Conservation (phyloP, 164 flowering plant species). For the Kalanchoe fedtschenkoi region DNA sequence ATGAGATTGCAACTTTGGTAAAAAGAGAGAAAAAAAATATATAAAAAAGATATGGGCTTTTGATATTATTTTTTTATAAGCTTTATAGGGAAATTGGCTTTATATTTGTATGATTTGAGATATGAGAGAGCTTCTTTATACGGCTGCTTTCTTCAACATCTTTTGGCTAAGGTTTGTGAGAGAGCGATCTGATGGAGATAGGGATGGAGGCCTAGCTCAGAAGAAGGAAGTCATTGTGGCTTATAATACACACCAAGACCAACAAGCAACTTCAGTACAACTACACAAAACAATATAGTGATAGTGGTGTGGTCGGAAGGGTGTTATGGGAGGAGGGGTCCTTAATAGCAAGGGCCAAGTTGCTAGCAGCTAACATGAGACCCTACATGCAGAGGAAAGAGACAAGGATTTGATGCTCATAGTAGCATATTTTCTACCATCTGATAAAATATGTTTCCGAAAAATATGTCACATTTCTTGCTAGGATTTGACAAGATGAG, state of each 20-base stretch:
- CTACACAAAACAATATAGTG: not conserved
- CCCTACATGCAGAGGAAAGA: slow-evolving; percentile 1
- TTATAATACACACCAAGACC: slow-evolving; percentile 2
- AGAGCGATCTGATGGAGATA: slow-evolving; percentile 3
- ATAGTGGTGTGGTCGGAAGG: no score
- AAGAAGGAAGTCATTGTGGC: not conserved
- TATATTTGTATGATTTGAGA: not conserved
- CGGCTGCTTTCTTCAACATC: not conserved
- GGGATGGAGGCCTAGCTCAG: not conserved
- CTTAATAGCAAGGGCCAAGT: not conserved
- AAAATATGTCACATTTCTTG: slow-evolving; percentile 1
- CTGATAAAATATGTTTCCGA: not conserved
- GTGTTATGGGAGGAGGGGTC: slow-evolving; percentile 2
- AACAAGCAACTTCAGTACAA: slow-evolving; percentile 4
- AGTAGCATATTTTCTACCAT: not conserved
- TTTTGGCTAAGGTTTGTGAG: not conserved
- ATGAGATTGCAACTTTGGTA: not conserved
- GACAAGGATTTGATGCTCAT: slow-evolving; percentile 7
- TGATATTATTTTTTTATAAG: not conserved
- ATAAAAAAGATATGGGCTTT: not conserved
- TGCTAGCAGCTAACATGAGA: slow-evolving; percentile 3
- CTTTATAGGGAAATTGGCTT: not conserved
- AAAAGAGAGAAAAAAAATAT: slow-evolving; percentile 1
- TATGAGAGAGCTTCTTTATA: not conserved
- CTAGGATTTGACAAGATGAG: not conserved